Percentiles rank a stretch among this genome's conserved stretches.
Conservation (phyloP, 257 asterid genomes). For the Solanum clarkiae region DNA sequence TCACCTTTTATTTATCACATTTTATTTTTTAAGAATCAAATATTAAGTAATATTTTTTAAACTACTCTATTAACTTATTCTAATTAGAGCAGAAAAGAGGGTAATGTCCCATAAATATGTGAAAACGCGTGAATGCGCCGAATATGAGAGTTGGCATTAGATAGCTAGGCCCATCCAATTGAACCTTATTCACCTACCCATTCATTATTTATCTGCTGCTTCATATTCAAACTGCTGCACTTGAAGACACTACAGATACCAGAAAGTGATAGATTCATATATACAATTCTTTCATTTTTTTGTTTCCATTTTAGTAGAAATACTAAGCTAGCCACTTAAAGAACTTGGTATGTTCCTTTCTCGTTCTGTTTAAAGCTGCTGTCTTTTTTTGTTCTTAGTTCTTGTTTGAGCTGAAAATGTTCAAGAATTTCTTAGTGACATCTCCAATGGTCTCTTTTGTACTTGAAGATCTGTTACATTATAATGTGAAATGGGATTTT, state of each 20-base stretch:
- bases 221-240: not conserved
- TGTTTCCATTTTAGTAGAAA: not conserved
- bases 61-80: no score
- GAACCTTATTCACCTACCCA: not conserved
- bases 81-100: not conserved
- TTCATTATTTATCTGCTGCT: not conserved
- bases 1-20: not conserved
- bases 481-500: not conserved
- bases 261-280: not conserved
- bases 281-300: not conserved
- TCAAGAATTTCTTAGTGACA: not conserved
- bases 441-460: not conserved
- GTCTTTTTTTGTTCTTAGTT: not conserved
- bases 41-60: no score
- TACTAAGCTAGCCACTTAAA: not conserved
- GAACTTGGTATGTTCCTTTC: not conserved
- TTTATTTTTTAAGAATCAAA: not conserved
- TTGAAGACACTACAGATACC: not conserved
- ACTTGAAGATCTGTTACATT: not conserved
- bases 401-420: not conserved
- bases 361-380: not conserved
- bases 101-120: not conserved
- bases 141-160: conserved; percentile 1
- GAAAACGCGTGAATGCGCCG: conserved; percentile 7
- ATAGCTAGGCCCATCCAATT: not conserved